Conservation (phyloP, 106 monocot genomes). For the Xerophyta viscosa region DNA sequence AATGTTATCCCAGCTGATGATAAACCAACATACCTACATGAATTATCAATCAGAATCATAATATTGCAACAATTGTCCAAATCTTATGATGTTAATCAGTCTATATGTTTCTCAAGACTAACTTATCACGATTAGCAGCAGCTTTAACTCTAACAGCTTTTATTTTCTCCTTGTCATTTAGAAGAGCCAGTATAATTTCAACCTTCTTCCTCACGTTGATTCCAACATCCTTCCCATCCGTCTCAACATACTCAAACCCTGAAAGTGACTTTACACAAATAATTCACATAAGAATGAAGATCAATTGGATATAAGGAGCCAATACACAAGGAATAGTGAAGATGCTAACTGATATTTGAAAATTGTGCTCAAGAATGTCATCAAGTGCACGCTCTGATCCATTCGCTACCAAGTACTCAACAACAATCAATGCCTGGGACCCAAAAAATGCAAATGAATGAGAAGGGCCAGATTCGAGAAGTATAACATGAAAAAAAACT, state of each 20-base stretch:
- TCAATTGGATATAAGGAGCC: neutral
- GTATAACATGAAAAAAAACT: neutral
- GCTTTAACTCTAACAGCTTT: slow-evolving; percentile 84
- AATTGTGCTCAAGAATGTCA: slow-evolving; percentile 76
- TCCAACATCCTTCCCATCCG: slow-evolving; percentile 91
- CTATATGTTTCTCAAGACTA: too few relatives aligned
- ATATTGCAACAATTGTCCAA: too few relatives aligned
- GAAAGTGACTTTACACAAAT: slow-evolving; percentile 58
- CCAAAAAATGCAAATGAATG: neutral
- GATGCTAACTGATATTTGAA: slow-evolving; percentile 64
- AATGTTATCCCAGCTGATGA: slow-evolving; percentile 77
- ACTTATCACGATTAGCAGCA: slow-evolving; percentile 86
- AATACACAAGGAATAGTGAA: neutral
- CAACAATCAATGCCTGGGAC: slow-evolving; percentile 82
- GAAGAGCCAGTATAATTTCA: slow-evolving; percentile 62
- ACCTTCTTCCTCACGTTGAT: slow-evolving; percentile 91
- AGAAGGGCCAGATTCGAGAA: neutral
- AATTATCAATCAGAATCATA: too few relatives aligned
- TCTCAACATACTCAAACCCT: slow-evolving; percentile 85
- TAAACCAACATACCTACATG: slow-evolving; percentile 78
- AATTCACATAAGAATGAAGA: slow-evolving; percentile 4
- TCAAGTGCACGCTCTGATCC: slow-evolving; percentile 86
- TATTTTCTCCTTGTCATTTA: slow-evolving; percentile 81
- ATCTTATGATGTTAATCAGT: too few relatives aligned
- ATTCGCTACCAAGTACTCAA: slow-evolving; percentile 91